Percentiles rank a stretch among this genome's conserved stretches.
Evolutionary conservation across 345 rosid genomes (phyloP).

Genomic region (Pistacia integerrima): DNA sequence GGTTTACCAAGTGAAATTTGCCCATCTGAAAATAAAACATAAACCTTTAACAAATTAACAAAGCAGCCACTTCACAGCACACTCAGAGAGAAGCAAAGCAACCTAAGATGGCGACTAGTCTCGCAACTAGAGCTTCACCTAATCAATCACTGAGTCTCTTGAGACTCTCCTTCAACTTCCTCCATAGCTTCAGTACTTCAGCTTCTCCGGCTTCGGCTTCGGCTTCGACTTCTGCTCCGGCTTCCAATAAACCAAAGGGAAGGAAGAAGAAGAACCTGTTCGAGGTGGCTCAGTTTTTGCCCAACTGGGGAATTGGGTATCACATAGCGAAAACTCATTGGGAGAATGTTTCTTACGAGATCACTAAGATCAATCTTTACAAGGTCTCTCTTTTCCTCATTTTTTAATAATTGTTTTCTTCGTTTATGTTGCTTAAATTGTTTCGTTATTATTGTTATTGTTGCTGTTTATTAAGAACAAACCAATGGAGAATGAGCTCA

Average conservation of each 20-base stretch:
- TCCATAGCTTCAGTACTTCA: slow-evolving; percentile 46
- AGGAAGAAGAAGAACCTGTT: slow-evolving; percentile 93
- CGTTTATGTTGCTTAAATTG: neutral
- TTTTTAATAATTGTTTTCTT: neutral
- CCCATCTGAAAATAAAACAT: neutral
- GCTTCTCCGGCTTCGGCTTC: slow-evolving; percentile 29
- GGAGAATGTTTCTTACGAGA: slow-evolving; percentile 77
- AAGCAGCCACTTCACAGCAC: neutral
- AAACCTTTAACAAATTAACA: neutral
- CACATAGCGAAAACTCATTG: slow-evolving; percentile 97
- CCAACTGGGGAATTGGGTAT: slow-evolving; percentile 93
- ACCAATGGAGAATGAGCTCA: slow-evolving; percentile 1
- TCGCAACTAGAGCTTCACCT: slow-evolving; percentile 37
- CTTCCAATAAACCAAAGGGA: slow-evolving; percentile 47
- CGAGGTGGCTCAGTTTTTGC: slow-evolving; percentile 91
- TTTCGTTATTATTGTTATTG: neutral
- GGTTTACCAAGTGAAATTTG: no score
- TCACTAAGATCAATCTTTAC: slow-evolving; percentile 95
- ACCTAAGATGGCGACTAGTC: slow-evolving; percentile 41
- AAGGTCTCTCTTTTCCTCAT: slow-evolving; percentile 47
- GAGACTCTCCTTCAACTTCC: slow-evolving; percentile 46
- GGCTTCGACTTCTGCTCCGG: slow-evolving; percentile 29
- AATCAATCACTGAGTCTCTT: slow-evolving; percentile 31
- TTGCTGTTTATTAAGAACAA: neutral
- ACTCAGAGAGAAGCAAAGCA: neutral